Evolutionary conservation across 2,329 filamentous ascomycete species (phyloP).

Genomic region (Colletotrichum noveboracense): DNA sequence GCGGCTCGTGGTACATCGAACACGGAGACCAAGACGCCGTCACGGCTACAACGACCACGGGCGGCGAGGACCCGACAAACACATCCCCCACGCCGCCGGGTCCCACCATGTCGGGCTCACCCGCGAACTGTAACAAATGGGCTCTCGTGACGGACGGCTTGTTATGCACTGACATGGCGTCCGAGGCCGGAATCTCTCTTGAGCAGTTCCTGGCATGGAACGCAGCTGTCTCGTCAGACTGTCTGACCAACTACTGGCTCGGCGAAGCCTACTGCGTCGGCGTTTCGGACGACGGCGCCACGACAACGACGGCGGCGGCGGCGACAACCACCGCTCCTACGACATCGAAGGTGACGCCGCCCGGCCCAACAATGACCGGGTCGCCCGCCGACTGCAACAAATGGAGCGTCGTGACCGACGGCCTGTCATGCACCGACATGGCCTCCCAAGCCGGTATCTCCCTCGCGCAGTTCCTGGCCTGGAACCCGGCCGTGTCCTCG

Average conservation of each 20-base stretch:
- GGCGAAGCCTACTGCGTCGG: constrained; percentile 28
- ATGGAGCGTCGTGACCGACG: constrained; percentile 18
- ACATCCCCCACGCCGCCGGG: too few relatives aligned
- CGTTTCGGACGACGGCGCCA: background rate
- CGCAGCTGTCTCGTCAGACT: constrained; percentile 26
- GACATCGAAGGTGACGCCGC: background rate
- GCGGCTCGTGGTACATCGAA: too few relatives aligned
- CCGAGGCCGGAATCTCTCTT: constrained; percentile 8
- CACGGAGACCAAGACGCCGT: too few relatives aligned
- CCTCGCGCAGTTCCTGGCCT: constrained; percentile 14
- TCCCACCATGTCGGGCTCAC: background rate
- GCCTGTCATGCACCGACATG: constrained; percentile 13
- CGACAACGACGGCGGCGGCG: background rate
- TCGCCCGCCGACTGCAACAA: constrained; percentile 22
- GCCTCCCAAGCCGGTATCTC: constrained; percentile 12
- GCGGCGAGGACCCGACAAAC: too few relatives aligned
- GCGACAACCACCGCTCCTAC: background rate
- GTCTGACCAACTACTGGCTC: constrained; percentile 27
- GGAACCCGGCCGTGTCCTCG: constrained; percentile 24
- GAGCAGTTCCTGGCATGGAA: constrained; percentile 23
- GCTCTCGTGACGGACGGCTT: constrained; percentile 18
- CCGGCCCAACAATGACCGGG: background rate
- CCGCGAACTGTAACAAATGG: constrained; percentile 23
- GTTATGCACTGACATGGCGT: background rate
- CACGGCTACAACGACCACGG: too few relatives aligned